A percentile compares a stretch with the other conserved stretches of the same genome.
phyloP scores from a whole-genome alignment of 768 basidiomycete genomes.

The Calocybe gangraenosa region DNA sequence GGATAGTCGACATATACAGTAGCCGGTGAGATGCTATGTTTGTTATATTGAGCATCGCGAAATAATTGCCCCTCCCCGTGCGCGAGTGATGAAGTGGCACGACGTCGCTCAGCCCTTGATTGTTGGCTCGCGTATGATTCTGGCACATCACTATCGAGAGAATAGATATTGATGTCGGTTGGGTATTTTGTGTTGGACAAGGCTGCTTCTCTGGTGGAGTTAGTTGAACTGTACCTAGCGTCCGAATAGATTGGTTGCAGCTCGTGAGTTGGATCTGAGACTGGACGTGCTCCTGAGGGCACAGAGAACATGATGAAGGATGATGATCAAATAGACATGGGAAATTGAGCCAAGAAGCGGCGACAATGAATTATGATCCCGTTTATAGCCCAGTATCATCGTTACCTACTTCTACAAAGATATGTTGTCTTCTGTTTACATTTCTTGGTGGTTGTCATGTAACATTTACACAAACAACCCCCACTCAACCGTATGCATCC shows the following conservation, averaged over 20 bases:
- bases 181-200: not conserved
- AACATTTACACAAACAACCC: not conserved
- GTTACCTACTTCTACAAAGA: conserved; percentile 1
- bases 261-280: conserved; percentile 3
- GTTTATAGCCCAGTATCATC: not conserved
- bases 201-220: conserved; percentile 1
- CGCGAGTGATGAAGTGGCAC: not conserved
- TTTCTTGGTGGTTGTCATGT: not conserved
- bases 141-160: conserved; percentile 3
- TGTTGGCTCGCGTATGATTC: conserved; percentile 6
- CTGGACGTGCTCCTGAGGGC: conserved; percentile 5
- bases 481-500: conserved; percentile 3
- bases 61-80: not conserved
- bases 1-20: not conserved
- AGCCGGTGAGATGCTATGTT: not conserved
- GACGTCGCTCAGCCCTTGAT: conserved; percentile 6
- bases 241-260: too few species aligned
- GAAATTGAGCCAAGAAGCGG: not conserved
- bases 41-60: conserved; percentile 3
- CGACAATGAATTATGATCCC: not conserved
- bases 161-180: not conserved
- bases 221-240: too few species aligned
- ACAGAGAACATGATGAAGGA: conserved; percentile 7
- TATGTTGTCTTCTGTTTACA: conserved; percentile 17
- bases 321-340: conserved; percentile 1